phyloP scores from a whole-genome alignment of 495 filamentous ascomycete genomes.

The Cetradonia linearis region DNA sequence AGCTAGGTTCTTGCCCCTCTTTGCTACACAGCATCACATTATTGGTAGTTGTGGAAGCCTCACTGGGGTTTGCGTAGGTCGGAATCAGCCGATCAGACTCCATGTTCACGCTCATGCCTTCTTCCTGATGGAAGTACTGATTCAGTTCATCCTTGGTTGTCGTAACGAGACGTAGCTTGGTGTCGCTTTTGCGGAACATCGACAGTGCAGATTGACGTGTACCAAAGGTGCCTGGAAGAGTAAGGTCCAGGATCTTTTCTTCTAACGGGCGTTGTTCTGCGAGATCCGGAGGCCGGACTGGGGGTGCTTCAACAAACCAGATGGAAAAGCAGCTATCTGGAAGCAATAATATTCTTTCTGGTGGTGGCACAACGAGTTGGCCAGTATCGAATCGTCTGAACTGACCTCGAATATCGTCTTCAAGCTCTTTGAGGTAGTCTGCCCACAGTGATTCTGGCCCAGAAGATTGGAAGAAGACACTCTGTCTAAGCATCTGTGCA shows the following conservation, averaged over 20 bases:
- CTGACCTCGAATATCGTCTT: slow-evolving; percentile 9
- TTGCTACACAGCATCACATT: slow-evolving; percentile 21
- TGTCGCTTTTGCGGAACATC: slow-evolving; percentile 18
- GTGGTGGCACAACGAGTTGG: slow-evolving; percentile 3
- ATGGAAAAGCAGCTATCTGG: slow-evolving; percentile 15
- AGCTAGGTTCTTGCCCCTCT: slow-evolving; percentile 15
- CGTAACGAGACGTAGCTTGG: slow-evolving; percentile 21
- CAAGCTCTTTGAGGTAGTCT: slow-evolving; percentile 14
- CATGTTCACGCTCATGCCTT: slow-evolving; percentile 16
- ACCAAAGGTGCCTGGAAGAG: slow-evolving; percentile 5
- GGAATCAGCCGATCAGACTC: slow-evolving; percentile 18
- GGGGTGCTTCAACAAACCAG: slow-evolving; percentile 14
- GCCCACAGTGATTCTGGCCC: slow-evolving; percentile 16
- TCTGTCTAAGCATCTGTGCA: slow-evolving; percentile 1
- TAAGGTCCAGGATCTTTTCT: slow-evolving; percentile 22
- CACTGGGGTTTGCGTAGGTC: slow-evolving; percentile 18
- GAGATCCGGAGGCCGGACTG: slow-evolving; percentile 11
- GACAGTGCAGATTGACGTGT: slow-evolving; percentile 10
- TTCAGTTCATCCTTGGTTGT: slow-evolving; percentile 15
- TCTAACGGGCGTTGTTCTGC: slow-evolving; percentile 22
- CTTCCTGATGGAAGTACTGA: slow-evolving; percentile 12
- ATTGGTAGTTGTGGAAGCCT: slow-evolving; percentile 4
- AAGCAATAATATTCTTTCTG: slow-evolving; percentile 2
- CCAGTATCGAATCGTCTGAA: slow-evolving; percentile 14
- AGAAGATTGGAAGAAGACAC: neutral